A percentile compares a stretch with the other conserved stretches of the same genome.
These are phyloP conservation scores for Ottelia alismoides DNA, from an alignment of 106 monocot species.

Conservation along the genomic window DNA sequence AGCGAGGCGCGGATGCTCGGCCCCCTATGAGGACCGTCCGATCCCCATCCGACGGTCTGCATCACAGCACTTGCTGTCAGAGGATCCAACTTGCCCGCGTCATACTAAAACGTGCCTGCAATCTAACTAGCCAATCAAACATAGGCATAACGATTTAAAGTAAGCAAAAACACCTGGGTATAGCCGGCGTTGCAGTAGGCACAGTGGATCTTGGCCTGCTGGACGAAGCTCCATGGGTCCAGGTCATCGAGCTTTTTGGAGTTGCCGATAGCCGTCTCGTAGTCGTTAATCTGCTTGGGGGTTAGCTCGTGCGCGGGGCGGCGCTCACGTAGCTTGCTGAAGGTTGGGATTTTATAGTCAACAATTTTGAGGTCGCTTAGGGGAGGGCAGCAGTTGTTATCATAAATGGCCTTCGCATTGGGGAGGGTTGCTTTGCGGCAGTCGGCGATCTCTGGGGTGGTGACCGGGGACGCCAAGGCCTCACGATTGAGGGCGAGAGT, in stretches of 20 bases:
- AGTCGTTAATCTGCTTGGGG: slow-evolving; percentile 22
- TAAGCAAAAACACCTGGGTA: too few species aligned
- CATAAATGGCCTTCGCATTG: neutral
- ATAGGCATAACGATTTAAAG: too few species aligned
- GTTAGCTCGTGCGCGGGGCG: slow-evolving; percentile 21
- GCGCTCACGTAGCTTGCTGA: slow-evolving; percentile 21
- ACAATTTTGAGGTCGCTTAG: neutral
- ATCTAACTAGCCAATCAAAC: too few species aligned
- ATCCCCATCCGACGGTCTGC: too few species aligned
- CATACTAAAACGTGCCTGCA: too few species aligned
- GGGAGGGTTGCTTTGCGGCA: slow-evolving; percentile 2
- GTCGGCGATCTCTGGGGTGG: slow-evolving; percentile 4
- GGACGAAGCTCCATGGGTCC: slow-evolving; percentile 32
- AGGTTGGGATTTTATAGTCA: slow-evolving; percentile 5
- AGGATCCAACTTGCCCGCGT: too few species aligned
- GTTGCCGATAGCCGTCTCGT: slow-evolving; percentile 20
- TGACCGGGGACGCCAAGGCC: too few species aligned
- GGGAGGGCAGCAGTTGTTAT: slow-evolving; percentile 6
- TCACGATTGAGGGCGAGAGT: too few species aligned
- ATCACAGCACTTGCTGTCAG: too few species aligned
- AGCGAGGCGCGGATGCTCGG: too few species aligned
- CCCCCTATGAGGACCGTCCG: too few species aligned
- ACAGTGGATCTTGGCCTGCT: slow-evolving; percentile 36
- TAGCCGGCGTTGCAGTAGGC: slow-evolving; percentile 24
- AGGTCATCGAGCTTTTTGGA: slow-evolving; percentile 27